Base-by-base conservation (phyloP, 2,329 filamentous ascomycete genomes). In the Mycocentrospora acerina region DNA sequence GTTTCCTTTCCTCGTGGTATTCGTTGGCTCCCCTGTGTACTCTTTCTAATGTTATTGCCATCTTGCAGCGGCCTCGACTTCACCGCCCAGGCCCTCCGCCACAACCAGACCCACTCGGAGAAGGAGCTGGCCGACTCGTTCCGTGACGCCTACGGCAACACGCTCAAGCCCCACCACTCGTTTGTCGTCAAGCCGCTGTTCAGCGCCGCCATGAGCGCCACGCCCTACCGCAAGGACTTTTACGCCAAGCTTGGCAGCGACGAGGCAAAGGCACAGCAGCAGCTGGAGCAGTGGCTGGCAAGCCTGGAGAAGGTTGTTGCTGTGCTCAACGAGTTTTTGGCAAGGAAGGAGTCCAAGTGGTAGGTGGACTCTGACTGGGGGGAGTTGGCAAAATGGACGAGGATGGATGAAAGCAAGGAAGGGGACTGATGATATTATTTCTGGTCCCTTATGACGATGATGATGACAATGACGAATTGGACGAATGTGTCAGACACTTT, bases 161-260 rank as follows among this genome's bases (percentile, higher is more conserved):
- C 91, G 33, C 85, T 98, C 59, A 95, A 95, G 76, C 87, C 86
- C 17, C 83, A 95, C 75, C 93, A 98, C 77, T 82, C 78, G 64
- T 90, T 95, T 71, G 59, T 96, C 48, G 75, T 96, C 59, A 95
- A 95, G 79, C 89, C 89, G 45, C 78, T 96, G 64, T 97, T 97
- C 79, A 86, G 79, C 57, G 86, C 90, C 46, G 91, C 91, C 67
- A 95, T 98, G 90, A 81, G 81, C 56, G 90, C 90, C 13, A 91
- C 87, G 54, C 93, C 93, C 2, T 95, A 96, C 78, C 82, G 91
- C 55, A 88, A 88, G 67, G 88, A 91, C 70, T 97, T 98, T 67
- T 97, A 96, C 68, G 71, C 71, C 51, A 95, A 96, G 80, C 77
- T 98, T 29, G 90, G 87, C 25, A 73, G 75, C 14, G 80, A 88